Evolutionary conservation across 129 eudicot genomes (phyloP).

Genomic region (Artemisia tridentata): DNA sequence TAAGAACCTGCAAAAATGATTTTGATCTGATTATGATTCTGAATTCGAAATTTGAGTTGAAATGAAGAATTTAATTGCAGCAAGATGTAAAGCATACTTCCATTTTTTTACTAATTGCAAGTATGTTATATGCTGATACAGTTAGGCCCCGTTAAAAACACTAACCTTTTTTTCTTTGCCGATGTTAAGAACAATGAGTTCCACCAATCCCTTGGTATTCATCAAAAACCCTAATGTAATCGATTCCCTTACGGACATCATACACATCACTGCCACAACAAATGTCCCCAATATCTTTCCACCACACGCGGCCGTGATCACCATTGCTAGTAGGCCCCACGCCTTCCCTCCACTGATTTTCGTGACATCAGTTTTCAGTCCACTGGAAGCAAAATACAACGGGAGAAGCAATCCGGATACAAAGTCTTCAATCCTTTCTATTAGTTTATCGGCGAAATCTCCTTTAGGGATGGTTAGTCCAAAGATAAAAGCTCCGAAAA

Average conservation of each 20-base stretch:
- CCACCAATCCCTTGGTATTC: conserved; percentile 94
- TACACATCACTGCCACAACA: conserved; percentile 56
- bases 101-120: neutral
- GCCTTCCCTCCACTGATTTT: conserved; percentile 53
- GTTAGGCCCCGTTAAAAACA: neutral
- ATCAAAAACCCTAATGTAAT: conserved; percentile 68
- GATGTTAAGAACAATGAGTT: conserved; percentile 83
- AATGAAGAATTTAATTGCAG: neutral
- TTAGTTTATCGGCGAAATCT: conserved; percentile 52
- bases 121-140: no score
- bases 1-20: conserved; percentile 55
- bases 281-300: conserved; percentile 83
- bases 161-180: conserved; percentile 91
- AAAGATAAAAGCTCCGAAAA: conserved; percentile 87
- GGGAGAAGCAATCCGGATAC: conserved; percentile 81
- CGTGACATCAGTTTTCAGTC: conserved; percentile 69
- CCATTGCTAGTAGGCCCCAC: conserved; percentile 77
- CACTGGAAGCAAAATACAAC: conserved; percentile 89
- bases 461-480: conserved; percentile 87
- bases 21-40: neutral
- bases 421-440: conserved; percentile 77
- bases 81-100: neutral
- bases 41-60: neutral
- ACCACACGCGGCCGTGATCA: conserved; percentile 66
- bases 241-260: conserved; percentile 64